Base-by-base conservation (phyloP, 1,139 yeast genomes). In the Diutina sp. region DNA sequence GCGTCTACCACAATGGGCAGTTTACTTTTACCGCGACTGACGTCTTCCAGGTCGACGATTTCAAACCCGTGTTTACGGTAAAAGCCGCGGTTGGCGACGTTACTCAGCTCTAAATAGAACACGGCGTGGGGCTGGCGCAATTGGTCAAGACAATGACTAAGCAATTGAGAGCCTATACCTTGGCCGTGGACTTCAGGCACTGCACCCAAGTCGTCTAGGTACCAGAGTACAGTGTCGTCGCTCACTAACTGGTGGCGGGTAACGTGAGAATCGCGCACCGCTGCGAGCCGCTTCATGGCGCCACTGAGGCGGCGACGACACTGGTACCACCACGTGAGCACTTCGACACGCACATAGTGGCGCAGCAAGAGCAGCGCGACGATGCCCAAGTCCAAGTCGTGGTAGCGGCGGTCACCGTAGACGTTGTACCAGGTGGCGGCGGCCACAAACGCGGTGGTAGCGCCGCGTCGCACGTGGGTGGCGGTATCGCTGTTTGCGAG, bases 171-270 rank as follows among this genome's bases (percentile, higher is more conserved):
- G 55, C 76, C 78, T 58, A 73, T 66, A 7, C 77, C 75, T 58
- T 70, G 70, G 56, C 78, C 77, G 60, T 71, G 68, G 72, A 72
- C 71, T 18, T 71, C 63, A 14, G 77, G 77, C 55, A 72, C 64
- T 51, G 73, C 69, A 41, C 77, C 76, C 58, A 73, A 65, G 62
- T 73, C 77, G 63, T 70, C 67, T 58, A 73, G 67, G 62, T 73
- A 73, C 77, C 78, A 73, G 58, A 73, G 67, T 51, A 59, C 56
- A 58, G 65, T 63, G 46, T 60, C 61, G 21, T 57, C 56, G 53
- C 55, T 59, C 47, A 58, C 57, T 45, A 59, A 48, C 29, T 61
- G 58, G 46, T 58, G 59, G 57, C 59, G 62, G 56, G 68, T 73
- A 61, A 72, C 68, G 56, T 66, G 62, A 51, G 62, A 57, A 57